Base-by-base conservation (phyloP, 2,329 filamentous ascomycete species). In the Bipolaris cookei region DNA sequence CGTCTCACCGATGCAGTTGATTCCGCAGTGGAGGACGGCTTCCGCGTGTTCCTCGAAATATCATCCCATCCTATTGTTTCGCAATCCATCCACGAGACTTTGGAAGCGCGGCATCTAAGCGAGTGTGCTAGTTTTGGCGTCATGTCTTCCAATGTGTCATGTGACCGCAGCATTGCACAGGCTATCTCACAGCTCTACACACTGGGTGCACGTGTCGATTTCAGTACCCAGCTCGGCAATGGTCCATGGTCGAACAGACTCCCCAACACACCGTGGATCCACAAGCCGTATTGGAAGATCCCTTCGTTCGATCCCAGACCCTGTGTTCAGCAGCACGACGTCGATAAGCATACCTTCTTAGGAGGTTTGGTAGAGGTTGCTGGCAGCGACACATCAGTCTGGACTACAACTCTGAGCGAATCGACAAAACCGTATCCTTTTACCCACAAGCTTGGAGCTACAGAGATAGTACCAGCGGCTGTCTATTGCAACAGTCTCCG, bases 11-110 rank as follows among this genome's bases (percentile, higher is more conserved):
- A n/a, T 25, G 43, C 43, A 5, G 43, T 46, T 0, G 20, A 46
- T 3, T 23, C 43, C 2, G 68, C 71, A 1, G 64, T 69, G 5
- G 66, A 73, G 3, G 79, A 80, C 49, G 74, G 73, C 2, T 74
- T 70, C 51, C 62, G 74, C 6, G 13, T 76, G 0, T 80, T 80
- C 62, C 35, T 80, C 2, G 79, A 81, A 56, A 71, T 80, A 2
- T 79, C 78, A 1, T 64, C 60, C 6, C 78, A 80, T 48, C 77
- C 78, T 1, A 71, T 81, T 16, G 65, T 80, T 1, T 66, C 72
- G 3, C 76, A 80, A 44, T 80, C 78, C 0, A 68, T 80, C 23
- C 68, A 66, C 2, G 78, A 80, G 44, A 80, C n/a, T n/a, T n/a
- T n/a, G n/a, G n/a, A n/a, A n/a, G n/a, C n/a, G n/a, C n/a, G n/a